Conservation (phyloP, 2,329 filamentous ascomycete species). For the Tolypocladium endophyticum region DNA sequence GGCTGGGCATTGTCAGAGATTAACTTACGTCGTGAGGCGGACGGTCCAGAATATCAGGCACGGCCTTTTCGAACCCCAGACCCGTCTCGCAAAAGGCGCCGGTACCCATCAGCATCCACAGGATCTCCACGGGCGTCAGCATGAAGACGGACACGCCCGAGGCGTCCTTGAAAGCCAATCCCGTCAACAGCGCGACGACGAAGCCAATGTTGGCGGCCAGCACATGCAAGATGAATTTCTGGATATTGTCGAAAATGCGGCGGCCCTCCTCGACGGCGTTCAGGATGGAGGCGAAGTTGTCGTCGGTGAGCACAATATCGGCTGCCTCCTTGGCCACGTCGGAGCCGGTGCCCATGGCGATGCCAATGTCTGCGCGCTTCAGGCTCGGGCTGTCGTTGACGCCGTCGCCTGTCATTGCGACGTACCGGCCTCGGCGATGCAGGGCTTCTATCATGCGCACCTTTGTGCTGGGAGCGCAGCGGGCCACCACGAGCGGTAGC, state of each 20-base stretch:
- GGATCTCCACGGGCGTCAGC: conserved; percentile 60
- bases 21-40: conserved; percentile 50
- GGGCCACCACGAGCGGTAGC: conserved; percentile 56
- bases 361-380: conserved; percentile 59
- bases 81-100: conserved; percentile 67
- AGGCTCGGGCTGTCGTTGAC: conserved; percentile 64
- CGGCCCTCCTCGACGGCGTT: conserved; percentile 62
- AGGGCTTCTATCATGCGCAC: conserved; percentile 67
- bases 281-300: conserved; percentile 63
- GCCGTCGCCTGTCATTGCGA: conserved; percentile 63
- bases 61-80: conserved; percentile 59
- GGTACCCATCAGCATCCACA: conserved; percentile 74
- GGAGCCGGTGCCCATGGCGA: conserved; percentile 60
- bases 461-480: conserved; percentile 61
- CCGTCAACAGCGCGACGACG: conserved; percentile 56
- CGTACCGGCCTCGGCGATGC: conserved; percentile 53
- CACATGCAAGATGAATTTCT: conserved; percentile 60
- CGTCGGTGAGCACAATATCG: conserved; percentile 59
- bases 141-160: conserved; percentile 58
- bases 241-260: conserved; percentile 63
- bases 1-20: not conserved
- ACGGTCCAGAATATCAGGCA: conserved; percentile 56
- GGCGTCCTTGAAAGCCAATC: conserved; percentile 58
- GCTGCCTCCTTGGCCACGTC: conserved; percentile 62
- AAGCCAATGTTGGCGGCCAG: conserved; percentile 61